Conservation (phyloP, 2,329 filamentous ascomycete genomes). For the Xylariaceae sp. region DNA sequence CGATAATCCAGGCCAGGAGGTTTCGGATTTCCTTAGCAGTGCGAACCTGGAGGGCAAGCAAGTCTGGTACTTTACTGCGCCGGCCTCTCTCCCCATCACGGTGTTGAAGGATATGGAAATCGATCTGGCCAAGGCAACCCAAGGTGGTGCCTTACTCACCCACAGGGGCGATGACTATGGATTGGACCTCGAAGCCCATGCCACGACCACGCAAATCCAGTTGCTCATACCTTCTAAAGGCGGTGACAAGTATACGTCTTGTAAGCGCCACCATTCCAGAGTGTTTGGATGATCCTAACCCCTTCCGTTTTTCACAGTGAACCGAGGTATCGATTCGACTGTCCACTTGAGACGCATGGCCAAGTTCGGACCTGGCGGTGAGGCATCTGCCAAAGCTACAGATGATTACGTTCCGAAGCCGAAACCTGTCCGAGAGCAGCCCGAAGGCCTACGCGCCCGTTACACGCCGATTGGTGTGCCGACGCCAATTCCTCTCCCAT, state of each 20-base stretch:
- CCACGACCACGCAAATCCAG: constrained; percentile 48
- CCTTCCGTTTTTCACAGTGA: constrained; percentile 29
- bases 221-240: constrained; percentile 55
- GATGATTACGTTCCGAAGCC: constrained; percentile 39
- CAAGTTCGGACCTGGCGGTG: constrained; percentile 43
- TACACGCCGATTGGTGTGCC: constrained; percentile 60
- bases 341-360: constrained; percentile 62
- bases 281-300: constrained; percentile 2
- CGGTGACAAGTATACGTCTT: constrained; percentile 47
- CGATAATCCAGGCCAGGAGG: constrained; percentile 39
- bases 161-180: constrained; percentile 61
- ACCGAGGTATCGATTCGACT: constrained; percentile 49
- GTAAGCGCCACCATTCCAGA: constrained; percentile 37
- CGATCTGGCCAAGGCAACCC: constrained; percentile 48
- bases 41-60: constrained; percentile 63
- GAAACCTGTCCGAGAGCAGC: constrained; percentile 56
- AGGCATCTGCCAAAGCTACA: constrained; percentile 35
- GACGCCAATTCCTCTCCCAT: constrained; percentile 16
- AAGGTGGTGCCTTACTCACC: constrained; percentile 50
- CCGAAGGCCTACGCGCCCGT: constrained; percentile 60
- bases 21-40: constrained; percentile 51
- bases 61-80: constrained; percentile 75
- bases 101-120: constrained; percentile 61
- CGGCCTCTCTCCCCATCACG: constrained; percentile 62
- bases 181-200: constrained; percentile 47